Percentiles rank a stretch among this genome's conserved stretches.
These are phyloP conservation scores for Trichomonascus vanleenenianus DNA, from an alignment of 805 yeast species.

Conservation along the genomic window DNA sequence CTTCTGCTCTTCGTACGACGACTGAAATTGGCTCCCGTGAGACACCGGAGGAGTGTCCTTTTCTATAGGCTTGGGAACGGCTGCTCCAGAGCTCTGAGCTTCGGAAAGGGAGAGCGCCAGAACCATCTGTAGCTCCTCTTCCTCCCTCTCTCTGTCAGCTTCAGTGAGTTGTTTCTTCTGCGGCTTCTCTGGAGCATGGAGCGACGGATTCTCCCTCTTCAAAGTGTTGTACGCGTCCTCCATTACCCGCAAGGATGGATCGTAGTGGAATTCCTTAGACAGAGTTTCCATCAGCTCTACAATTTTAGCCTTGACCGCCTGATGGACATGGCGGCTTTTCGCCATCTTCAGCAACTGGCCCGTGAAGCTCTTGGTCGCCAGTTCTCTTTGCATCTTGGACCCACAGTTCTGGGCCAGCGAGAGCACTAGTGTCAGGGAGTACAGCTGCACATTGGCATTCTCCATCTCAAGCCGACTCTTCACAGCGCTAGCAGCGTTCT, in stretches of 20 bases:
- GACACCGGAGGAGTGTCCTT: background rate
- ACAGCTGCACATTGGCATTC: slow-evolving; percentile 60
- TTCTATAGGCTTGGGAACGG: slow-evolving; percentile 5
- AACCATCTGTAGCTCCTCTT: slow-evolving; percentile 71
- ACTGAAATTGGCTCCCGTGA: background rate
- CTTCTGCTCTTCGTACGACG: slow-evolving; percentile 7
- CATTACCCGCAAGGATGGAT: slow-evolving; percentile 71
- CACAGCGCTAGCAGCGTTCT: slow-evolving; percentile 39
- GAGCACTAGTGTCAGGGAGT: slow-evolving; percentile 44
- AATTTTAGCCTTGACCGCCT: slow-evolving; percentile 55
- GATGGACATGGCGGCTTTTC: slow-evolving; percentile 51
- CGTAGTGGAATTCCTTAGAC: slow-evolving; percentile 53
- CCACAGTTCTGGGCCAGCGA: slow-evolving; percentile 76
- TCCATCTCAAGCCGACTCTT: slow-evolving; percentile 40
- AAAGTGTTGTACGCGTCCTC: slow-evolving; percentile 50
- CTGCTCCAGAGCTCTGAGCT: slow-evolving; percentile 27
- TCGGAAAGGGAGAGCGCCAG: slow-evolving; percentile 67
- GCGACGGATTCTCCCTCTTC: slow-evolving; percentile 33
- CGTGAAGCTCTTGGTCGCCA: slow-evolving; percentile 52
- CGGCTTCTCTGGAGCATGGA: slow-evolving; percentile 48
- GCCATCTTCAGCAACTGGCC: slow-evolving; percentile 41
- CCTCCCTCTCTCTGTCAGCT: slow-evolving; percentile 51
- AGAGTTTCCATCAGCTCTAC: slow-evolving; percentile 65
- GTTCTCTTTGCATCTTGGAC: slow-evolving; percentile 53
- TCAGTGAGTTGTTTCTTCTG: slow-evolving; percentile 42